A percentile compares a stretch with the other conserved stretches of the same genome.
Evolutionary conservation across 2,329 filamentous ascomycete genomes (phyloP).

Genomic region (Zymoseptoria brevis): DNA sequence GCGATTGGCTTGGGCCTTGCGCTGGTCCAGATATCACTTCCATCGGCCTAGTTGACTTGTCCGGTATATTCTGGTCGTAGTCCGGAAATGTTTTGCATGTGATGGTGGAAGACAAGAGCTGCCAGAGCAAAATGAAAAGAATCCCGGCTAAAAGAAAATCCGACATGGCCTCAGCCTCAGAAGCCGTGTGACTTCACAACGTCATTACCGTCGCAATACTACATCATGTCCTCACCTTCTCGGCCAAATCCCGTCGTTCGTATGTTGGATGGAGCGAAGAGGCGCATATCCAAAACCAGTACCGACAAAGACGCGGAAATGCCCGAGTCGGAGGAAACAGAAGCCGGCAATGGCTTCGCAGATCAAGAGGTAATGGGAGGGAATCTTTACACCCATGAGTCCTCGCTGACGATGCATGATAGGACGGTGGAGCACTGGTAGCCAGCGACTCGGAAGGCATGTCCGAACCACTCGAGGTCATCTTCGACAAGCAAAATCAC

Average conservation of each 20-base stretch:
- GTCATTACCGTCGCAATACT: neutral
- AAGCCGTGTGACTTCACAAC: neutral
- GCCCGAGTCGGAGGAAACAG: constrained; percentile 1
- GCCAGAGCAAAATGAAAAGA: too few relatives aligned
- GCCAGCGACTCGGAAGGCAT: constrained; percentile 25
- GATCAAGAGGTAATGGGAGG: neutral
- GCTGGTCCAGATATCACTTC: too few relatives aligned
- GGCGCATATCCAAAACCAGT: neutral
- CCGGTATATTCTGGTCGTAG: too few relatives aligned
- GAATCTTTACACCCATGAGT: constrained; percentile 4
- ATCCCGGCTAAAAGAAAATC: too few relatives aligned
- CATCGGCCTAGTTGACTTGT: too few relatives aligned
- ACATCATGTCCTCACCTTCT: neutral
- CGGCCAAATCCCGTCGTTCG: neutral
- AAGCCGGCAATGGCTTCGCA: neutral
- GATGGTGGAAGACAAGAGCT: too few relatives aligned
- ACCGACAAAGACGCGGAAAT: neutral
- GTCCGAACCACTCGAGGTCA: constrained; percentile 40
- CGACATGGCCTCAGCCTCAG: too few relatives aligned
- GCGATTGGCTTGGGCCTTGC: too few relatives aligned
- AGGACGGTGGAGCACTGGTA: constrained; percentile 4
- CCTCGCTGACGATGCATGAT: constrained; percentile 5
- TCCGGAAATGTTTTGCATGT: too few relatives aligned
- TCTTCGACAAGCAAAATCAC: constrained; percentile 45
- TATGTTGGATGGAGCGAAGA: neutral